phyloP scores from a whole-genome alignment of 1,139 yeast genomes.

The Pichia sp. region DNA sequence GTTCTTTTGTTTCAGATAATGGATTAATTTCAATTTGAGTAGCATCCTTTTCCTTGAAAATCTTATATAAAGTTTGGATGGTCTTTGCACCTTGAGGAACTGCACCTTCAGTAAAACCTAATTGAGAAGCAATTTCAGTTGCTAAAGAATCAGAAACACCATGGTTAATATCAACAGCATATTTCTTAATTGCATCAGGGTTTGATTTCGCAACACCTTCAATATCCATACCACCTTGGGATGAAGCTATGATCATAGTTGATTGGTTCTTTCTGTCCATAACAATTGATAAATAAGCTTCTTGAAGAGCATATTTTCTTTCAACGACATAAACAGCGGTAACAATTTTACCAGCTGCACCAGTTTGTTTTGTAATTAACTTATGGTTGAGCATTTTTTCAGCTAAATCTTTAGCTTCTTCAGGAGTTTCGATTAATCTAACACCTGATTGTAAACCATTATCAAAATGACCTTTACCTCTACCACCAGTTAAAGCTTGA shows the following conservation, averaged over 20 bases:
- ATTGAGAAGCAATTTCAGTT: constrained; percentile 62
- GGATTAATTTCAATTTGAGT: constrained; percentile 99
- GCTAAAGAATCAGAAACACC: constrained; percentile 84
- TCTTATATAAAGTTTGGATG: constrained; percentile 79
- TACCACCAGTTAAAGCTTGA: constrained; percentile 98
- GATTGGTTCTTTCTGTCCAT: constrained; percentile 89
- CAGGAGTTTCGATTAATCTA: constrained; percentile 76
- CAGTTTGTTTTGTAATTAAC: constrained; percentile 96
- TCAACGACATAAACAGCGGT: constrained; percentile 95
- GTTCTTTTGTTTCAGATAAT: constrained; percentile 85
- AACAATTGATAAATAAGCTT: constrained; percentile 90
- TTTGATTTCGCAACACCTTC: constrained; percentile 94
- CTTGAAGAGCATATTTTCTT: constrained; percentile 88
- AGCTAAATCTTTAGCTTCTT: constrained; percentile 83
- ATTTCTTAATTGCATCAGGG: constrained; percentile 90
- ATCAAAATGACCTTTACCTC: constrained; percentile 98
- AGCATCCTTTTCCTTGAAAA: constrained; percentile 86
- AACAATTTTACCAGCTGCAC: constrained; percentile 94
- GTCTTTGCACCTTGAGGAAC: constrained; percentile 83
- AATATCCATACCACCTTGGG: constrained; percentile 99
- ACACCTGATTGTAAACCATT: constrained; percentile 97
- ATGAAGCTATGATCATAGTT: constrained; percentile 91
- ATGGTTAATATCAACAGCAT: constrained; percentile 65
- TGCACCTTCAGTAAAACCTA: constrained; percentile 79
- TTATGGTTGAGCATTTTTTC: constrained; percentile 87